phyloP scores from a whole-genome alignment of 768 basidiomycete genomes.

The Boletus subcaerulescens region DNA sequence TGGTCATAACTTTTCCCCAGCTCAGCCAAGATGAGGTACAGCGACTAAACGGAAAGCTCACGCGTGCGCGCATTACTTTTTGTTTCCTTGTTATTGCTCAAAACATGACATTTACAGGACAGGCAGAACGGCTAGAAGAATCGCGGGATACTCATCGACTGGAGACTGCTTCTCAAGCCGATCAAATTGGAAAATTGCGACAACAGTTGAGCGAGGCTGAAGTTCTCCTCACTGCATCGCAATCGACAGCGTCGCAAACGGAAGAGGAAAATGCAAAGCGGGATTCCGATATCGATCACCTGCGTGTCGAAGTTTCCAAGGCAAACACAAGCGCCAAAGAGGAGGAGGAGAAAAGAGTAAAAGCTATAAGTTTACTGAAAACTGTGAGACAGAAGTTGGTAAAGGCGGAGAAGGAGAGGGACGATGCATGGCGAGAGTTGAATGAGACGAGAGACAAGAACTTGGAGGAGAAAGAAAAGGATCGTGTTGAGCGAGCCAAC shows the following conservation, averaged over 20 bases:
- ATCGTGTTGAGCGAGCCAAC: constrained; percentile 45
- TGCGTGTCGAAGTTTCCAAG: constrained; percentile 63
- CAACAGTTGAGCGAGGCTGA: constrained; percentile 70
- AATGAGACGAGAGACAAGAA: constrained; percentile 50
- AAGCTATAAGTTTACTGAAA: constrained; percentile 89
- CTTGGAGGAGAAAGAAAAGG: constrained; percentile 44
- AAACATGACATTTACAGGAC: constrained; percentile 46
- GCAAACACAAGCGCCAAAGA: constrained; percentile 70
- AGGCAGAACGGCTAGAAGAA: constrained; percentile 82
- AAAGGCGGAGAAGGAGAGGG: constrained; percentile 91
- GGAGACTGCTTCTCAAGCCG: constrained; percentile 75
- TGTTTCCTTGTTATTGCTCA: not conserved
- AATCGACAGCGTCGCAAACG: constrained; percentile 43
- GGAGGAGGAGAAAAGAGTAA: constrained; percentile 96
- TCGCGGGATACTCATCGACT: constrained; percentile 78
- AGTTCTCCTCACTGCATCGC: constrained; percentile 59
- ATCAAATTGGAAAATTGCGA: constrained; percentile 68
- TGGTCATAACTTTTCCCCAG: constrained; percentile 32
- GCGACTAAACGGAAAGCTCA: constrained; percentile 67
- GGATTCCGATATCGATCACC: constrained; percentile 51
- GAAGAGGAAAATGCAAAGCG: constrained; percentile 51
- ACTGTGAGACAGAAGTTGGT: constrained; percentile 97
- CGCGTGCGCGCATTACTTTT: constrained; percentile 47
- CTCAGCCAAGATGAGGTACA: constrained; percentile 76
- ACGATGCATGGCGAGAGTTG: constrained; percentile 67